Percentiles rank a stretch among this genome's conserved stretches.
phyloP scores from a whole-genome alignment of 2,329 filamentous ascomycete genomes.

The Helicocarpus griseus region DNA sequence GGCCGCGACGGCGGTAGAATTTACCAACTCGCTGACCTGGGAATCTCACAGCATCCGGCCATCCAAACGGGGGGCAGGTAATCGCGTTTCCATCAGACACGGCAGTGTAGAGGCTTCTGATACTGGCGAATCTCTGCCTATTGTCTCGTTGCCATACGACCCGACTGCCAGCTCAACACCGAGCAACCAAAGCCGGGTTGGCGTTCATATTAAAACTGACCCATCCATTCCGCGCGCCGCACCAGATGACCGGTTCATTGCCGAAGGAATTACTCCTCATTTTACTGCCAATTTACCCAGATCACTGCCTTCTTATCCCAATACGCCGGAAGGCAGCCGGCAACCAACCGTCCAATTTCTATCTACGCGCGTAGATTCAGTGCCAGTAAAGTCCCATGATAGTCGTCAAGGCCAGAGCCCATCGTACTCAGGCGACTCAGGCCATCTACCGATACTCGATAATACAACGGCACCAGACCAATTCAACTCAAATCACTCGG shows the following conservation, averaged over 20 bases:
- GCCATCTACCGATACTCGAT: neutral
- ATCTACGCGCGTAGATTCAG: neutral
- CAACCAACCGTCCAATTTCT: neutral
- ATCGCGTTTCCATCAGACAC: neutral
- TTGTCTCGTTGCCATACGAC: conserved; percentile 3
- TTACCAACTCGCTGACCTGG: neutral
- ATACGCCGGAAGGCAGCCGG: neutral
- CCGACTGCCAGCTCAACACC: neutral
- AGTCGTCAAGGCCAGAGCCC: neutral
- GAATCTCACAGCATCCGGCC: conserved; percentile 3
- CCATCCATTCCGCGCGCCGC: neutral
- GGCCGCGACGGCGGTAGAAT: neutral
- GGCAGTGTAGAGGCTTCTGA: neutral
- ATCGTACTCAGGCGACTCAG: neutral
- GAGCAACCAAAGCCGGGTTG: neutral
- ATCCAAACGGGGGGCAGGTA: conserved; percentile 4
- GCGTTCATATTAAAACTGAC: neutral
- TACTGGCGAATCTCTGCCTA: neutral
- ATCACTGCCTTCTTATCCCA: neutral
- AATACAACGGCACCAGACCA: neutral
- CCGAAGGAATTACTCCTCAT: neutral
- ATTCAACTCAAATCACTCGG: conserved; percentile 5
- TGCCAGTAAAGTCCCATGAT: neutral
- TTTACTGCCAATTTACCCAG: neutral
- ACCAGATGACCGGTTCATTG: neutral